Conservation (phyloP, 176 grass and related monocot species). For the Themeda triandra region DNA sequence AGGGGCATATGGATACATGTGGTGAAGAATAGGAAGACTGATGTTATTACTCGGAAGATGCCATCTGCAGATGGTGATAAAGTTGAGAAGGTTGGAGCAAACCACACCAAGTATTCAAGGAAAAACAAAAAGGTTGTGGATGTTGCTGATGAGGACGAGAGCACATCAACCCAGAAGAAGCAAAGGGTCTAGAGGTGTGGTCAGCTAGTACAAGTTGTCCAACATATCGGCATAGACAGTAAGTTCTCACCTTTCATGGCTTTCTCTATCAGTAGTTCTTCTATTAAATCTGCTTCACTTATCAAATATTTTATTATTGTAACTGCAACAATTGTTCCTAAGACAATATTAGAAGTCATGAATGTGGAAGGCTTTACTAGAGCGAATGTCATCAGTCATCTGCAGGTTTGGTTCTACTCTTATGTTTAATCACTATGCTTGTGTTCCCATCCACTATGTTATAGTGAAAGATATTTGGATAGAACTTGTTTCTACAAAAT, state of each 20-base stretch:
- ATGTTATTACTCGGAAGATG: background rate
- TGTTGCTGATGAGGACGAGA: slow-evolving; percentile 10
- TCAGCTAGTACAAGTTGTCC: slow-evolving; percentile 41
- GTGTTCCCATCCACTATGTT: background rate
- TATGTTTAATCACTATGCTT: background rate
- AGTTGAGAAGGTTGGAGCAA: background rate
- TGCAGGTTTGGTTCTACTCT: slow-evolving; percentile 48
- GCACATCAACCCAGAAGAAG: slow-evolving; percentile 23
- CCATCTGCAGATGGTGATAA: background rate
- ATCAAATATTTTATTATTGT: background rate
- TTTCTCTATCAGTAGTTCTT: background rate
- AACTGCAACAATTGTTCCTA: slow-evolving; percentile 48
- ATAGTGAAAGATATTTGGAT: background rate
- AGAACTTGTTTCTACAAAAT: background rate
- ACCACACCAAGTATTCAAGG: background rate
- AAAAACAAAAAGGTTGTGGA: slow-evolving; percentile 20
- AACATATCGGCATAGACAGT: slow-evolving; percentile 64
- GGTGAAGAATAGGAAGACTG: slow-evolving; percentile 11
- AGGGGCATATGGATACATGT: slow-evolving; percentile 67
- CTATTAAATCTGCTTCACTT: background rate
- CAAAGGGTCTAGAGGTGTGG: slow-evolving; percentile 48
- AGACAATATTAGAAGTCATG: slow-evolving; percentile 64
- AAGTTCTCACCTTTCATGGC: slow-evolving; percentile 5
- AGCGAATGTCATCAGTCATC: slow-evolving; percentile 61
- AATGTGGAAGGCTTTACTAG: slow-evolving; percentile 41